A percentile compares a stretch with the other conserved stretches of the same genome.
Evolutionary conservation across 495 filamentous ascomycete species (phyloP).

Genomic region (Penicillium fimorum): DNA sequence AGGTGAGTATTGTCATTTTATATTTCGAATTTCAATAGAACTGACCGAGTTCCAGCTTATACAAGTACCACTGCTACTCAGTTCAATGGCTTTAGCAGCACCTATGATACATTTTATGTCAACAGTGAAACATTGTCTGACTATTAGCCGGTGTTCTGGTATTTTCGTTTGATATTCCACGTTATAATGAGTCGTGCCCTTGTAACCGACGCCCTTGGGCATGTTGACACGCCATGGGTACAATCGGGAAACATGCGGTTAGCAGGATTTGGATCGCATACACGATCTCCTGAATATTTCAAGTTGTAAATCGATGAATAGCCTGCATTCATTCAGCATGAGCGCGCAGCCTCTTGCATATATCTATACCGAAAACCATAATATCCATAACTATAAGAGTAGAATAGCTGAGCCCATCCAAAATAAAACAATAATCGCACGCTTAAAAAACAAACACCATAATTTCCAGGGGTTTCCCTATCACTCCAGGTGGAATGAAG

Average conservation of each 20-base stretch:
- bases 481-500: slow-evolving; percentile 11
- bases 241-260: neutral
- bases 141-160: neutral
- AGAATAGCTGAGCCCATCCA: neutral
- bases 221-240: neutral
- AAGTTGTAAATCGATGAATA: slow-evolving; percentile 10
- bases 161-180: neutral
- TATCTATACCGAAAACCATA: slow-evolving; percentile 13
- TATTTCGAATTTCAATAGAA: neutral
- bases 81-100: slow-evolving; percentile 32
- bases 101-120: slow-evolving; percentile 16
- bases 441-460: slow-evolving; percentile 6
- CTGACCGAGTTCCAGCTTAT: slow-evolving; percentile 18
- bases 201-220: neutral
- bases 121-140: slow-evolving; percentile 15
- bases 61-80: slow-evolving; percentile 27
- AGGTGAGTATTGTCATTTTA: slow-evolving; percentile 16
- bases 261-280: neutral
- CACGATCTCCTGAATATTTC: neutral
- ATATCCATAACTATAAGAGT: slow-evolving; percentile 4
- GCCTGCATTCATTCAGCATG: slow-evolving; percentile 16
- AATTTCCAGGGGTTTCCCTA: slow-evolving; percentile 2
- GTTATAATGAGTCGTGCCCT: neutral
- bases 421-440: slow-evolving; percentile 1
- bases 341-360: slow-evolving; percentile 9